phyloP scores from a whole-genome alignment of 2,329 filamentous ascomycete genomes.

The Beauveria brongniartii region DNA sequence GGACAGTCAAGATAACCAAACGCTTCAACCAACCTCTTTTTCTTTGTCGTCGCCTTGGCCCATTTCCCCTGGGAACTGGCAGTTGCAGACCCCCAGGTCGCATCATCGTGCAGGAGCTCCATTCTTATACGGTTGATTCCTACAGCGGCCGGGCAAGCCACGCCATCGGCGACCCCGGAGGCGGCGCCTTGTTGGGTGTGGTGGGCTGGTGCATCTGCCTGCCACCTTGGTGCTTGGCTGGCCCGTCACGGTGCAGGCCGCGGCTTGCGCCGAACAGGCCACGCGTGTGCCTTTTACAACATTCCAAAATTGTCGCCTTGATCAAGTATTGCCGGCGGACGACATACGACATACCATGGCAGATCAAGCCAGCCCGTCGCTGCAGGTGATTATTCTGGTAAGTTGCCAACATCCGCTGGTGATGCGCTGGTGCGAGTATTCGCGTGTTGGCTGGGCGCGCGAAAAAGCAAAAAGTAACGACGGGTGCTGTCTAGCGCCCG shows the following conservation, averaged over 20 bases:
- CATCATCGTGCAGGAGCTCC: background rate
- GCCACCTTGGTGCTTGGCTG: background rate
- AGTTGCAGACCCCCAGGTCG: background rate
- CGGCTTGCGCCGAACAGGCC: background rate
- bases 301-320: background rate
- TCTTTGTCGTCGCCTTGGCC: background rate
- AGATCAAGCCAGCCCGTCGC: conserved; percentile 35
- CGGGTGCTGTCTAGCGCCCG: conserved; percentile 2
- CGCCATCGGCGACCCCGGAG: conserved; percentile 8
- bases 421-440: background rate
- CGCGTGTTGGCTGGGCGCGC: background rate
- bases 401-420: conserved; percentile 26
- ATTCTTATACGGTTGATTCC: background rate
- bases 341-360: conserved; percentile 16
- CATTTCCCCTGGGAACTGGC: background rate
- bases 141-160: conserved; percentile 3
- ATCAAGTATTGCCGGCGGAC: background rate
- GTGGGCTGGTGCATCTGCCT: background rate
- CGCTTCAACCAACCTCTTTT: background rate
- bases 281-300: background rate
- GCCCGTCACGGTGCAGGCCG: too few species aligned
- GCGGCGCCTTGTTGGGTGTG: background rate
- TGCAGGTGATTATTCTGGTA: conserved; percentile 71
- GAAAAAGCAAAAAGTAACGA: background rate
- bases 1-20: background rate